A percentile compares a stretch with the other conserved stretches of the same genome.
Conservation (phyloP, 305 asterid genomes). For the Fraxinus albicans region DNA sequence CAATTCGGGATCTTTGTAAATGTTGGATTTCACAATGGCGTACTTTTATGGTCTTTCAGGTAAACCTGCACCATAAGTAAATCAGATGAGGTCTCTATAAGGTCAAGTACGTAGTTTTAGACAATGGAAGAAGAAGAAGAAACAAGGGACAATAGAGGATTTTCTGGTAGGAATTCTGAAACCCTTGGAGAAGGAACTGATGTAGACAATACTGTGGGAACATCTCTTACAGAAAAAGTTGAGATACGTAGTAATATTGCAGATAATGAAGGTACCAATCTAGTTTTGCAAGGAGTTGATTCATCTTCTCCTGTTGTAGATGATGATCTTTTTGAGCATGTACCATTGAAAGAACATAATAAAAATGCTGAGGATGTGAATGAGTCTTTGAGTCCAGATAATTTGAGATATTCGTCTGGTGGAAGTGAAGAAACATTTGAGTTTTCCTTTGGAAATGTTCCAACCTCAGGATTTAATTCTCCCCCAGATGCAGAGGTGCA, state of each 20-base stretch:
- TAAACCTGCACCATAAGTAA: slow-evolving; percentile 7
- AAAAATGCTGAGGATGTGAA: slow-evolving; percentile 38
- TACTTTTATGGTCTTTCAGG: slow-evolving; percentile 21
- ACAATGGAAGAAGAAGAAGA: slow-evolving; percentile 67
- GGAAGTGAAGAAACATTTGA: slow-evolving; percentile 63
- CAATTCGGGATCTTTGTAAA: slow-evolving; percentile 1
- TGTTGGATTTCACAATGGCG: not conserved
- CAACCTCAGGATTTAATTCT: slow-evolving; percentile 48
- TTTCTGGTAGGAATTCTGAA: slow-evolving; percentile 35
- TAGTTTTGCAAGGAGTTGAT: slow-evolving; percentile 43
- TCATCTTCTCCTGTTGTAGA: slow-evolving; percentile 41
- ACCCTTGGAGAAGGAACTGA: slow-evolving; percentile 33
- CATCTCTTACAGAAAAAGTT: slow-evolving; percentile 27
- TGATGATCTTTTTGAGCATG: slow-evolving; percentile 65
- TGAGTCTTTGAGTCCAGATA: slow-evolving; percentile 43
- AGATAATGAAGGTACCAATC: slow-evolving; percentile 40
- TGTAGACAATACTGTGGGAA: slow-evolving; percentile 31
- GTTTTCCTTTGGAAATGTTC: slow-evolving; percentile 46
- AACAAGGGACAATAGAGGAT: slow-evolving; percentile 30
- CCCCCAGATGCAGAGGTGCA: slow-evolving; percentile 42
- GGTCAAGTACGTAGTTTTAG: slow-evolving; percentile 9
- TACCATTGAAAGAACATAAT: slow-evolving; percentile 65
- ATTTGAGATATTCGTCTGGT: slow-evolving; percentile 43
- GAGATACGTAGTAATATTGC: slow-evolving; percentile 25
- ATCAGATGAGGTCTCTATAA: slow-evolving; percentile 25